A percentile compares a stretch with the other conserved stretches of the same genome.
These are phyloP conservation scores for Citrullus mucosospermus DNA, from an alignment of 306 rosid species.

Conservation along the genomic window DNA sequence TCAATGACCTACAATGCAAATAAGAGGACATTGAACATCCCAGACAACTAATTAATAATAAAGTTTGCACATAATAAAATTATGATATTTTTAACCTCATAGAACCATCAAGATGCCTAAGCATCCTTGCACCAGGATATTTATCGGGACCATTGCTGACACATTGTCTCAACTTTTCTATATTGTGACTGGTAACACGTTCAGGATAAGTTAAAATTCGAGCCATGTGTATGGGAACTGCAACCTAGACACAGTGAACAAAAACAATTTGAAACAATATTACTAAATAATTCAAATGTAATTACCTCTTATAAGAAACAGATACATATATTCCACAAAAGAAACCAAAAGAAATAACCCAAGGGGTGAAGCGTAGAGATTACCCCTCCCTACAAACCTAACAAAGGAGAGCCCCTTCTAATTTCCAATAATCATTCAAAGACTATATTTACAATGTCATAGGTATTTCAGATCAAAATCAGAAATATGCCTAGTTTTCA, in stretches of 20 bases:
- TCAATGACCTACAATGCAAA: slow-evolving; percentile 37
- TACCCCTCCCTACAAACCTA: neutral
- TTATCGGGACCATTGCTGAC: slow-evolving; percentile 82
- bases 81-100: slow-evolving; percentile 24
- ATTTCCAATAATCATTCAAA: too few species aligned
- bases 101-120: slow-evolving; percentile 38
- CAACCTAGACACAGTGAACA: slow-evolving; percentile 44
- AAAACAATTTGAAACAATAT: slow-evolving; percentile 1
- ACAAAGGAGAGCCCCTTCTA: neutral
- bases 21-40: neutral
- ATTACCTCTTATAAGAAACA: too few species aligned
- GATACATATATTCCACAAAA: neutral
- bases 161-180: slow-evolving; percentile 80
- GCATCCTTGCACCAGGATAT: slow-evolving; percentile 79
- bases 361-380: neutral
- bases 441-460: neutral
- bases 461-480: too few species aligned
- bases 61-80: neutral
- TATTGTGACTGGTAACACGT: slow-evolving; percentile 76
- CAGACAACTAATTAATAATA: neutral
- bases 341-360: neutral
- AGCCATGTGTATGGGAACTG: slow-evolving; percentile 92
- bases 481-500: too few species aligned
- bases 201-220: slow-evolving; percentile 74
- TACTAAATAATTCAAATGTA: neutral